Conservation (phyloP, 2,329 filamentous ascomycete genomes). For the Epichloe gansuensis region DNA sequence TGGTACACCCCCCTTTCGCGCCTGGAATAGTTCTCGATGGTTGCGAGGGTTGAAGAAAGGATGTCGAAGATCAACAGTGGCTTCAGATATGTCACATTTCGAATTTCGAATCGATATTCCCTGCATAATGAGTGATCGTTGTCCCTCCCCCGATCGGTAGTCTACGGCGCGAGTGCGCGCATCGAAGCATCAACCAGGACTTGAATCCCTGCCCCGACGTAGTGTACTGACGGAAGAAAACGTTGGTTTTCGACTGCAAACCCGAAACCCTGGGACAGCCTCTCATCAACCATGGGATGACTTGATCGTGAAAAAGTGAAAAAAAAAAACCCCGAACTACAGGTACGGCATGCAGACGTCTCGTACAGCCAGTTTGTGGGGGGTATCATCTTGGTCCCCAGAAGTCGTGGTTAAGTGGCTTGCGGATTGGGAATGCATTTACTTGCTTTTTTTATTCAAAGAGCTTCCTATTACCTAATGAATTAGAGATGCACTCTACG, state of each 20-base stretch:
- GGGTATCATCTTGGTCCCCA: too few species aligned
- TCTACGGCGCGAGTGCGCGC: not conserved
- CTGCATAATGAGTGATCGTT: not conserved
- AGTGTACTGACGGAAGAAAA: too few species aligned
- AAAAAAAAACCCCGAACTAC: not conserved
- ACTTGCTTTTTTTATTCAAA: too few species aligned
- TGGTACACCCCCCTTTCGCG: not conserved
- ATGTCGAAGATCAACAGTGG: not conserved
- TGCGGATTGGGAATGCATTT: not conserved
- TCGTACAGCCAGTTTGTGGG: not conserved
- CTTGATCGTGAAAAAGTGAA: not conserved
- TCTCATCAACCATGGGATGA: too few species aligned
- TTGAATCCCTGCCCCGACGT: not conserved
- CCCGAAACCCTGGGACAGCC: not conserved
- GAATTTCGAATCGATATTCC: not conserved
- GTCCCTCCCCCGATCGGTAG: not conserved
- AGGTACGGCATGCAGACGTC: slow-evolving; percentile 1
- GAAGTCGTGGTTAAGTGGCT: not conserved
- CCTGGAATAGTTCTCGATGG: too few species aligned
- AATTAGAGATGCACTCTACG: too few species aligned
- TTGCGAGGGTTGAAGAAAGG: too few species aligned
- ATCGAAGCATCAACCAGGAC: not conserved
- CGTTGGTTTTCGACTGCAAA: not conserved
- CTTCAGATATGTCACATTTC: not conserved
- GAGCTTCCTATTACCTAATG: too few species aligned